Percentiles rank a stretch among this genome's conserved stretches.
Conservation (phyloP, 768 basidiomycete species). For the Naganishia onofrii region DNA sequence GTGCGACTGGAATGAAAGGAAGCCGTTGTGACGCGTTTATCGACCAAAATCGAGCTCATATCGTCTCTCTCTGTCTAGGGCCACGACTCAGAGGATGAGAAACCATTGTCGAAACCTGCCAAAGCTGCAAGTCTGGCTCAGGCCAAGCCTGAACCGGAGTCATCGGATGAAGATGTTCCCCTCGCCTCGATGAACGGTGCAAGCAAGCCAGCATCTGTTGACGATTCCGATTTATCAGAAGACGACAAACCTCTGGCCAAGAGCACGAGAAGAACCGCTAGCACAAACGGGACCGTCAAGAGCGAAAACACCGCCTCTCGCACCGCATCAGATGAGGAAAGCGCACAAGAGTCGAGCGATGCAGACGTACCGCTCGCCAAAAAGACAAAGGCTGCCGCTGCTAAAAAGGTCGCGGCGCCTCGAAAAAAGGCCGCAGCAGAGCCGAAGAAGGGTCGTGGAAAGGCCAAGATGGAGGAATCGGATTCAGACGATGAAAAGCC, state of each 20-base stretch:
- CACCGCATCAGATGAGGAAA: slow-evolving; percentile 1
- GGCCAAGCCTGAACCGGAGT: slow-evolving; percentile 19
- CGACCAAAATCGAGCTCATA: neutral
- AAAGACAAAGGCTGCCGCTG: slow-evolving; percentile 8
- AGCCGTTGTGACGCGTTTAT: neutral
- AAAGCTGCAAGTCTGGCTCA: neutral
- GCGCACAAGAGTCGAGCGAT: slow-evolving; percentile 7
- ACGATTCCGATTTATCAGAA: slow-evolving; percentile 16
- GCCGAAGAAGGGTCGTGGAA: slow-evolving; percentile 17
- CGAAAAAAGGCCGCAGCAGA: slow-evolving; percentile 20
- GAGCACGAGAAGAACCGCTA: slow-evolving; percentile 6
- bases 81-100: slow-evolving; percentile 27
- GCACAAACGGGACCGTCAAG: slow-evolving; percentile 17
- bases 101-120: slow-evolving; percentile 19
- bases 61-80: neutral
- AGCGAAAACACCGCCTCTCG: slow-evolving; percentile 5
- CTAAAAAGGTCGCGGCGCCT: neutral
- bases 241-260: slow-evolving; percentile 23
- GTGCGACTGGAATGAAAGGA: neutral
- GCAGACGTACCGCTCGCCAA: slow-evolving; percentile 30
- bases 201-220: slow-evolving; percentile 9
- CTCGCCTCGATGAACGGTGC: slow-evolving; percentile 5
- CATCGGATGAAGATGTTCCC: slow-evolving; percentile 30
- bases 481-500: slow-evolving; percentile 23
- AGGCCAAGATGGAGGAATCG: slow-evolving; percentile 17